A percentile compares a stretch with the other conserved stretches of the same genome.
Conservation (phyloP, 2,329 filamentous ascomycete genomes). For the Metarhizium robertsii region DNA sequence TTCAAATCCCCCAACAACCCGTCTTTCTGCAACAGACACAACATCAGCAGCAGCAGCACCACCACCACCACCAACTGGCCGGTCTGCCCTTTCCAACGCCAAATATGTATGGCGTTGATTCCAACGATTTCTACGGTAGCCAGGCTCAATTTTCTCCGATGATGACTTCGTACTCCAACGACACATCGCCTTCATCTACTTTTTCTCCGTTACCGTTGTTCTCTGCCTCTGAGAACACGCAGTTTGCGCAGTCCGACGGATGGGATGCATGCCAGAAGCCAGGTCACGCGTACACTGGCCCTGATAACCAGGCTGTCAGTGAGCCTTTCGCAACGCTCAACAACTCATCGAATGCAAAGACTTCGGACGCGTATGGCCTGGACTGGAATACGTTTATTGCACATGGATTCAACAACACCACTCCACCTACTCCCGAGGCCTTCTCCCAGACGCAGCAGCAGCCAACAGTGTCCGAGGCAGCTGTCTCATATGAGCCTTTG, state of each 20-base stretch:
- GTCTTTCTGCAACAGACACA: neutral
- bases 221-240: conserved; percentile 24
- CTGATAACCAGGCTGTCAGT: conserved; percentile 10
- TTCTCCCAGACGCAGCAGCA: conserved; percentile 44
- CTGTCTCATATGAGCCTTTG: conserved; percentile 38
- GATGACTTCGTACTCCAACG: conserved; percentile 45
- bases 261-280: conserved; percentile 26
- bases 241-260: conserved; percentile 29
- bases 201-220: conserved; percentile 45
- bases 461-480: conserved; percentile 38
- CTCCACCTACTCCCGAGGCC: conserved; percentile 51
- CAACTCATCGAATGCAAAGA: conserved; percentile 2
- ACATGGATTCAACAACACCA: conserved; percentile 36
- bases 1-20: conserved; percentile 12
- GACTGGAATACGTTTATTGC: conserved; percentile 38
- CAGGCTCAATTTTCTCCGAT: conserved; percentile 41
- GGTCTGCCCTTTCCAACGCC: conserved; percentile 30
- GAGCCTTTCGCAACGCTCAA: conserved; percentile 23
- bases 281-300: conserved; percentile 17
- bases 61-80: conserved; percentile 15
- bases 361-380: conserved; percentile 10
- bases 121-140: conserved; percentile 30
- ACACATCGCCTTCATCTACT: conserved; percentile 44
- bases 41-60: neutral
- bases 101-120: conserved; percentile 24